Percentiles rank a stretch among this genome's conserved stretches.
Evolutionary conservation across 202 grass and related monocot species (phyloP).

Genomic region (Musa balbisiana): DNA sequence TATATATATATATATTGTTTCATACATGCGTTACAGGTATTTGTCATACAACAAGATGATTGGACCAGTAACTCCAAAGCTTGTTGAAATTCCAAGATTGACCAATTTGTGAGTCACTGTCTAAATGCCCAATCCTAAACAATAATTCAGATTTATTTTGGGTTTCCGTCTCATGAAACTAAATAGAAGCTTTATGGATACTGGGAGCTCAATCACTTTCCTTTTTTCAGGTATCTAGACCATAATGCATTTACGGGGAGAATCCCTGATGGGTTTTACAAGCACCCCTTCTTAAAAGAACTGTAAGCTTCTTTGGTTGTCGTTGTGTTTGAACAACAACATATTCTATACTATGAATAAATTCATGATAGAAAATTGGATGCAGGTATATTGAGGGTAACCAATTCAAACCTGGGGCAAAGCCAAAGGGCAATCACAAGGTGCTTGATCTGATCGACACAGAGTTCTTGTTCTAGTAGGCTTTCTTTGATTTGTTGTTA

Average conservation of each 20-base stretch:
- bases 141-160: background rate
- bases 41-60: constrained; percentile 83
- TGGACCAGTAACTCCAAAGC: constrained; percentile 64
- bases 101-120: constrained; percentile 65
- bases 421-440: constrained; percentile 77
- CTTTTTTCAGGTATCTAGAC: constrained; percentile 57
- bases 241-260: constrained; percentile 84
- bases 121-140: background rate
- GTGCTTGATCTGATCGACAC: constrained; percentile 73
- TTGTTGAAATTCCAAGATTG: constrained; percentile 72
- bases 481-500: background rate
- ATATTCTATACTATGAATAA: background rate
- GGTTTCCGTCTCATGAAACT: background rate
- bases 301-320: constrained; percentile 39
- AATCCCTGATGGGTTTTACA: constrained; percentile 85
- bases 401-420: constrained; percentile 74
- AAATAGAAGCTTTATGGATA: background rate
- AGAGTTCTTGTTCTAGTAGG: constrained; percentile 54
- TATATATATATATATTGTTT: background rate
- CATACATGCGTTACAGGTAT: constrained; percentile 36
- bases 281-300: constrained; percentile 75
- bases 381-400: constrained; percentile 56
- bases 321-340: background rate
- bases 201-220: background rate
- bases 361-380: background rate